These are phyloP conservation scores for Eucalyptus dawsonii DNA, from an alignment of 345 rosid species.

Conservation along the genomic window DNA sequence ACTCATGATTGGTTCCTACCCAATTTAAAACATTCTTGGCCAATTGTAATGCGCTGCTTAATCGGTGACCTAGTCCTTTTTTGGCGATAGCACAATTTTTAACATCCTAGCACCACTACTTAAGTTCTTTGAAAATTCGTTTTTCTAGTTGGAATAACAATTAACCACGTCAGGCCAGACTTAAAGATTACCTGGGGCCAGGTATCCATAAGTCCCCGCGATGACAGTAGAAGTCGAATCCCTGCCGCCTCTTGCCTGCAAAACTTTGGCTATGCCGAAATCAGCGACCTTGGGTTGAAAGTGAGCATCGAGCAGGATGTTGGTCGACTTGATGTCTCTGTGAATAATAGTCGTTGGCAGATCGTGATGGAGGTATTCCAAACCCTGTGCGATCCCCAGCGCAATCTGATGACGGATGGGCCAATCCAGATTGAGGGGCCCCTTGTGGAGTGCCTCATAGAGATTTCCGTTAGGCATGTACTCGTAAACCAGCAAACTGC, in stretches of 20 bases:
- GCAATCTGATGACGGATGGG: constrained; percentile 82
- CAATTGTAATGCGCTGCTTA: neutral
- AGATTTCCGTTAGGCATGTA: constrained; percentile 91
- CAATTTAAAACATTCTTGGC: neutral
- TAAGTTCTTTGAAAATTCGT: neutral
- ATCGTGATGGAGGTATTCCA: constrained; percentile 91
- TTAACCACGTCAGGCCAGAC: neutral
- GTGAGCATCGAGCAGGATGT: constrained; percentile 61
- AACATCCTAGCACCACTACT: neutral
- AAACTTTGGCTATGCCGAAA: constrained; percentile 90
- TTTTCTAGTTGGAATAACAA: neutral
- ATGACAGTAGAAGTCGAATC: constrained; percentile 75
- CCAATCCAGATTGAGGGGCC: constrained; percentile 52
- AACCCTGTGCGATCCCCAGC: constrained; percentile 82
- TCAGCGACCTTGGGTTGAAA: constrained; percentile 88
- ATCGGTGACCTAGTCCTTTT: neutral
- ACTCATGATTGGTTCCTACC: neutral
- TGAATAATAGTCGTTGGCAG: constrained; percentile 66
- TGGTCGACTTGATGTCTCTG: constrained; percentile 89
- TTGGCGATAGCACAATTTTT: neutral
- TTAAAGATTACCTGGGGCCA: constrained; percentile 60
- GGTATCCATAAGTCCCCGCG: constrained; percentile 91
- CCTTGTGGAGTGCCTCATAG: constrained; percentile 79
- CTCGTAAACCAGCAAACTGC: constrained; percentile 73
- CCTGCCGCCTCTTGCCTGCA: constrained; percentile 71